Evolutionary conservation across 768 basidiomycete species (phyloP).

Genomic region (Lentinula raphanica): DNA sequence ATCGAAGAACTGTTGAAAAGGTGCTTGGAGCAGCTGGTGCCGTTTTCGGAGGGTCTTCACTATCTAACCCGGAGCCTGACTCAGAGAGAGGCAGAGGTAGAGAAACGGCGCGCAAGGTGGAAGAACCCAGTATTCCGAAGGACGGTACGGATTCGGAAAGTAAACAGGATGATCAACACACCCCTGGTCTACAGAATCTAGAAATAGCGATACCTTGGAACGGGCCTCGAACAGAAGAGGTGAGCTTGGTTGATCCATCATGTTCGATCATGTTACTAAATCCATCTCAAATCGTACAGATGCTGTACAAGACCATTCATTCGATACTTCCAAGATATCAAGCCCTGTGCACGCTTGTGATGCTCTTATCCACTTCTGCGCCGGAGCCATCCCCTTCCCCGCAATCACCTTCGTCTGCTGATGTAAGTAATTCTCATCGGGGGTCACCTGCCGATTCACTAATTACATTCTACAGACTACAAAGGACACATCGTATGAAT

Average conservation of each 20-base stretch:
- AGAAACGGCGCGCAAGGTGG: background rate
- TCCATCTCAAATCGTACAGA: constrained; percentile 15
- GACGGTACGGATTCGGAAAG: background rate
- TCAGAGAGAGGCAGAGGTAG: too few relatives aligned
- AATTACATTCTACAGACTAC: background rate
- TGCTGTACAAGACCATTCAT: constrained; percentile 35
- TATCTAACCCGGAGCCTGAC: constrained; percentile 6
- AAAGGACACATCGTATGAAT: background rate
- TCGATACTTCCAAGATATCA: constrained; percentile 34
- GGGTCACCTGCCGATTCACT: background rate
- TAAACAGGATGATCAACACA: background rate
- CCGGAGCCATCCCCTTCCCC: background rate
- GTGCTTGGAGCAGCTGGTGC: constrained; percentile 37
- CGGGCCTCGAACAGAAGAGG: constrained; percentile 9
- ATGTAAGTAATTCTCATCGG: background rate
- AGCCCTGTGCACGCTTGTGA: constrained; percentile 25
- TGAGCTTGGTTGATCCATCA: background rate
- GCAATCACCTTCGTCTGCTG: background rate
- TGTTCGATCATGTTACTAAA: background rate
- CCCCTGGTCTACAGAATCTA: background rate
- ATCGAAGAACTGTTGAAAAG: constrained; percentile 42
- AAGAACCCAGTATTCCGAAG: background rate
- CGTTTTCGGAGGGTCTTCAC: constrained; percentile 23
- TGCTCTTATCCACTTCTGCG: constrained; percentile 14
- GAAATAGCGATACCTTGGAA: constrained; percentile 6